Evolutionary conservation across 2,329 filamentous ascomycete genomes (phyloP).

Genomic region (Albophoma yamanashiensis): DNA sequence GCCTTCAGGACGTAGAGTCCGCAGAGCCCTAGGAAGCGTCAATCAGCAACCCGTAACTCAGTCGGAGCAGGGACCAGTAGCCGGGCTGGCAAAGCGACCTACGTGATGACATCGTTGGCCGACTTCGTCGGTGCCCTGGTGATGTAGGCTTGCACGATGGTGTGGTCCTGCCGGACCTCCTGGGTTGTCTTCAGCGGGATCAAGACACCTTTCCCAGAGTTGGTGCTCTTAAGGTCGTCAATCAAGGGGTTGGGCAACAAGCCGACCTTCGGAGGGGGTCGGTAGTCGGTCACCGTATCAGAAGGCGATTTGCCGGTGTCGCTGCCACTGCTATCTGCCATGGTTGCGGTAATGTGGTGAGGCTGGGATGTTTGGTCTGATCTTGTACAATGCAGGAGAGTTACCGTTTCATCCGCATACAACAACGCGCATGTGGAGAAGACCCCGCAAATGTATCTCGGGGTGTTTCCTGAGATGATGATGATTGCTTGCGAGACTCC

Average conservation of each 20-base stretch:
- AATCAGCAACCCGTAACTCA: slow-evolving; percentile 3
- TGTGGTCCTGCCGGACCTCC: slow-evolving; percentile 49
- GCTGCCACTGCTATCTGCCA: neutral
- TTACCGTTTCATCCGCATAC: neutral
- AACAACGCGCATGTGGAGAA: neutral
- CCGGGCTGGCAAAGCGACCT: slow-evolving; percentile 4
- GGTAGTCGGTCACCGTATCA: neutral
- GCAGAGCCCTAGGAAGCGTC: slow-evolving; percentile 35
- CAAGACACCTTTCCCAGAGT: slow-evolving; percentile 36
- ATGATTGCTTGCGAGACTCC: slow-evolving; percentile 1
- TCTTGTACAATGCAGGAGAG: neutral
- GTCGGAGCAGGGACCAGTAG: neutral
- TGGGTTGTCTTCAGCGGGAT: slow-evolving; percentile 55
- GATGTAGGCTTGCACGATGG: slow-evolving; percentile 54
- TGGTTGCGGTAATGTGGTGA: neutral
- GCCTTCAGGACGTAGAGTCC: slow-evolving; percentile 46
- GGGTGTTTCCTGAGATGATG: neutral
- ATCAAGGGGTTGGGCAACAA: slow-evolving; percentile 25
- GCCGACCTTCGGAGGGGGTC: slow-evolving; percentile 1
- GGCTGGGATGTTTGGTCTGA: neutral
- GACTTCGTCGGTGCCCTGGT: slow-evolving; percentile 61
- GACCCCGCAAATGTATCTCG: neutral
- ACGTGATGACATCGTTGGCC: slow-evolving; percentile 66
- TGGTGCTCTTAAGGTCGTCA: slow-evolving; percentile 21
- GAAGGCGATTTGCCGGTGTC: neutral